Evolutionary conservation across 768 basidiomycete genomes (phyloP).

Genomic region (Mycena epipterygia): DNA sequence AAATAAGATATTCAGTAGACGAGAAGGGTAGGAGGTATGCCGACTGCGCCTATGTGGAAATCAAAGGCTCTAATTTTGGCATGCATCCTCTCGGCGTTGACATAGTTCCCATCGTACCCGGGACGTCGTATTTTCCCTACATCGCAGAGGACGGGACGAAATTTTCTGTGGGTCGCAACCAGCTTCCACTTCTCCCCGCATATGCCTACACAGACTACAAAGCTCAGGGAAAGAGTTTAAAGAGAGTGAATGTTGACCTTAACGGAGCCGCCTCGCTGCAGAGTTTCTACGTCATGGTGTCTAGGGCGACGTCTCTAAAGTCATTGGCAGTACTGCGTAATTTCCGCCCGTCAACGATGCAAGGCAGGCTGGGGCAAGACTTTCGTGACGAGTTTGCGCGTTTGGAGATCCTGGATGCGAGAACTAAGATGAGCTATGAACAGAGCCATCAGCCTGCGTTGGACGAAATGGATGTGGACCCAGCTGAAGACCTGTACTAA

Average conservation of each 20-base stretch:
- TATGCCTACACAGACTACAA: conserved; percentile 10
- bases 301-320: background rate
- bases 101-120: background rate
- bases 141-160: background rate
- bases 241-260: background rate
- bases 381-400: background rate
- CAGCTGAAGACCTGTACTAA: no score
- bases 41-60: conserved; percentile 1
- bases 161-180: background rate
- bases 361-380: background rate
- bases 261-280: background rate
- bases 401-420: background rate
- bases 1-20: background rate
- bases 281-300: conserved; percentile 6
- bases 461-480: no score
- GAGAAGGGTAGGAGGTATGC: background rate
- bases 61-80: background rate
- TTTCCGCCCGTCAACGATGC: background rate
- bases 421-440: background rate
- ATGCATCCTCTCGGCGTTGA: background rate
- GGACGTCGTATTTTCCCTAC: background rate
- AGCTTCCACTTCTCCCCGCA: background rate
- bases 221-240: background rate
- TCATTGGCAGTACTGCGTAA: background rate
- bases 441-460: background rate